These are phyloP conservation scores for Claviceps humidiphila DNA, from an alignment of 2,329 filamentous ascomycete genomes.

Conservation along the genomic window DNA sequence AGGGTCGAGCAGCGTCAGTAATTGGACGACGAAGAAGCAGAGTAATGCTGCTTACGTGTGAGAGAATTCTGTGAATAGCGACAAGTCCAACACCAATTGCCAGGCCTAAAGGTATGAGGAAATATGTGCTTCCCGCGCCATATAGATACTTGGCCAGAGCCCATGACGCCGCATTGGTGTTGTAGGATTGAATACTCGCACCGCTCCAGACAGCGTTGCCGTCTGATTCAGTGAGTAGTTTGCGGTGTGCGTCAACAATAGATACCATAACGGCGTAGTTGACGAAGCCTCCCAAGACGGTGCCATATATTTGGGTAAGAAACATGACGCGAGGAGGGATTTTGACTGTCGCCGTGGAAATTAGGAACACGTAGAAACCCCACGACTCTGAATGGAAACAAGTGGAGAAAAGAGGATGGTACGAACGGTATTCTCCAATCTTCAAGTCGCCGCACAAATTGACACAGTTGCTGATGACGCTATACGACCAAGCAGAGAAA, in stretches of 20 bases:
- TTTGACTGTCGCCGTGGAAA: conserved; percentile 14
- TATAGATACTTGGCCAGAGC: conserved; percentile 29
- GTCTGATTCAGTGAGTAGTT: conserved; percentile 26
- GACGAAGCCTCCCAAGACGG: conserved; percentile 26
- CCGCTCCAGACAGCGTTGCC: conserved; percentile 34
- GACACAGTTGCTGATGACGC: conserved; percentile 37
- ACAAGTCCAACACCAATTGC: conserved; percentile 26
- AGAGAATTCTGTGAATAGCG: not conserved
- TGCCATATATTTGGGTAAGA: conserved; percentile 26
- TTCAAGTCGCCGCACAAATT: conserved; percentile 40
- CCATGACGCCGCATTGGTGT: conserved; percentile 20
- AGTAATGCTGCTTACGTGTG: not conserved
- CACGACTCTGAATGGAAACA: not conserved
- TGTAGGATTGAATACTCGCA: conserved; percentile 32
- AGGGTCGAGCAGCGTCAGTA: not conserved
- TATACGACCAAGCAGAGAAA: conserved; percentile 46
- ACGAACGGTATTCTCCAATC: conserved; percentile 43
- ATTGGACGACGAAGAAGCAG: not conserved
- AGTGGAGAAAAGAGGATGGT: not conserved
- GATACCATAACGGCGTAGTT: conserved; percentile 33
- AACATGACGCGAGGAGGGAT: conserved; percentile 27
- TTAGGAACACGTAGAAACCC: not conserved
- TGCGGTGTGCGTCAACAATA: conserved; percentile 28
- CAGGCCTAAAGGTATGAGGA: conserved; percentile 24
- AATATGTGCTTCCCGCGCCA: conserved; percentile 22